phyloP scores from a whole-genome alignment of 1,139 yeast genomes.

The Suhomyces panamericanus region DNA sequence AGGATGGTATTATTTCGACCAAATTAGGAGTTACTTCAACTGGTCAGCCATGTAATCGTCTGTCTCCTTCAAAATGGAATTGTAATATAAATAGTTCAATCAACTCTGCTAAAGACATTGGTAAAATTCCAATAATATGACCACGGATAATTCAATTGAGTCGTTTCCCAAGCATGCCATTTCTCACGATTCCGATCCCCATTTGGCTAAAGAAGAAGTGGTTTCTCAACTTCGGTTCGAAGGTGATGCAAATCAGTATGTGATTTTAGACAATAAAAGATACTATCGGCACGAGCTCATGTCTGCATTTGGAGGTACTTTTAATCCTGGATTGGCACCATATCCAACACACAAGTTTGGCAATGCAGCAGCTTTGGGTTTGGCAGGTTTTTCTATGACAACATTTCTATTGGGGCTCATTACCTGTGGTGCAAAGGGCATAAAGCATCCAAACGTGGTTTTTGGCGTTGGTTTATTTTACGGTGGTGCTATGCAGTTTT shows the following conservation, averaged over 20 bases:
- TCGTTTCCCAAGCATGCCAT: not conserved
- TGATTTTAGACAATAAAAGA: conserved; percentile 20
- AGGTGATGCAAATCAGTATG: conserved; percentile 27
- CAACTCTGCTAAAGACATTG: no score
- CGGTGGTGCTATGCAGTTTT: conserved; percentile 48
- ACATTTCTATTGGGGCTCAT: conserved; percentile 73
- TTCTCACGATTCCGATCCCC: not conserved
- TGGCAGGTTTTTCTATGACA: conserved; percentile 79
- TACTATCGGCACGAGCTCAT: conserved; percentile 31
- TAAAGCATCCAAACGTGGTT: conserved; percentile 47
- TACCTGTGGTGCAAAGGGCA: conserved; percentile 53
- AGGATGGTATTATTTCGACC: no score
- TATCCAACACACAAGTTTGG: conserved; percentile 64
- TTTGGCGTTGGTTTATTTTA: conserved; percentile 50
- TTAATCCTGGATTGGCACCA: conserved; percentile 56
- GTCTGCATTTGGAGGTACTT: conserved; percentile 39
- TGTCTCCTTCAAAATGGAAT: not conserved
- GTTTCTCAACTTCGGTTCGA: conserved; percentile 3
- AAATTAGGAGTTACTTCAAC: no score
- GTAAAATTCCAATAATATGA: not conserved
- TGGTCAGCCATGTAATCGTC: no score
- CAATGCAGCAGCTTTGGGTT: conserved; percentile 85
- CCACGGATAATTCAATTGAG: conserved; percentile 1
- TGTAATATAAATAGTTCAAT: not conserved
- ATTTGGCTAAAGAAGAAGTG: not conserved